Conservation (phyloP, 495 filamentous ascomycete species). For the Podospora tetraspora region DNA sequence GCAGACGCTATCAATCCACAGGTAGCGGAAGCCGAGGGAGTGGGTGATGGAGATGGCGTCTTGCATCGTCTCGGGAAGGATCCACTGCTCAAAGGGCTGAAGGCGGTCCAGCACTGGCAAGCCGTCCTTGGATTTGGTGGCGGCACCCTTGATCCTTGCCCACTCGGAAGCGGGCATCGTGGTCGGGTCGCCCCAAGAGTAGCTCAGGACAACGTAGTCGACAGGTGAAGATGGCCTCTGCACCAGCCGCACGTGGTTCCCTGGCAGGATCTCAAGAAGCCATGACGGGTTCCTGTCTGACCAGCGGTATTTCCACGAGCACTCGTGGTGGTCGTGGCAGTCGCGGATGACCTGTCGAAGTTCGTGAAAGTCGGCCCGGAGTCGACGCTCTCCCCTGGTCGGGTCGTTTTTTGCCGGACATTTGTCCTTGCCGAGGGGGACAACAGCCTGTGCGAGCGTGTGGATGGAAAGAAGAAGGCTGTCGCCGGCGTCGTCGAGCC, state of each 20-base stretch:
- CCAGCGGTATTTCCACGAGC: slow-evolving; percentile 29
- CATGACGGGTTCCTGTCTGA: slow-evolving; percentile 30
- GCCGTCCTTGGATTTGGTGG: slow-evolving; percentile 26
- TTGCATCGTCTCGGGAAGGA: slow-evolving; percentile 27
- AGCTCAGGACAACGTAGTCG: slow-evolving; percentile 32
- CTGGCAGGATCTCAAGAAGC: slow-evolving; percentile 26
- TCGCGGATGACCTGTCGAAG: slow-evolving; percentile 18
- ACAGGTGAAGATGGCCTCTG: slow-evolving; percentile 14
- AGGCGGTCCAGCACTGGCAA: slow-evolving; percentile 23
- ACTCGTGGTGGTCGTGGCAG: slow-evolving; percentile 28
- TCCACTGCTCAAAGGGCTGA: slow-evolving; percentile 15
- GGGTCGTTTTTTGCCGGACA: not conserved
- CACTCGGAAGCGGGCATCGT: slow-evolving; percentile 27
- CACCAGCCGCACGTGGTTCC: slow-evolving; percentile 18
- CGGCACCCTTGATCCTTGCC: slow-evolving; percentile 28
- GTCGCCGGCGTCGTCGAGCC: slow-evolving; percentile 15
- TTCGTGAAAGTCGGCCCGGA: slow-evolving; percentile 22
- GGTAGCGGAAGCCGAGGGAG: slow-evolving; percentile 20
- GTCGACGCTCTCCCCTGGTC: slow-evolving; percentile 12
- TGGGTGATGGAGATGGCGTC: slow-evolving; percentile 24
- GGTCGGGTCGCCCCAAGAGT: slow-evolving; percentile 30
- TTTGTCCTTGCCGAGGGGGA: slow-evolving; percentile 11
- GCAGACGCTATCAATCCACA: slow-evolving; percentile 33
- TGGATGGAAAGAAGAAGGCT: slow-evolving; percentile 19
- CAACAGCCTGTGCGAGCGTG: slow-evolving; percentile 16